Evolutionary conservation across 768 basidiomycete species (phyloP).

Genomic region (Rhizopogon sp.): DNA sequence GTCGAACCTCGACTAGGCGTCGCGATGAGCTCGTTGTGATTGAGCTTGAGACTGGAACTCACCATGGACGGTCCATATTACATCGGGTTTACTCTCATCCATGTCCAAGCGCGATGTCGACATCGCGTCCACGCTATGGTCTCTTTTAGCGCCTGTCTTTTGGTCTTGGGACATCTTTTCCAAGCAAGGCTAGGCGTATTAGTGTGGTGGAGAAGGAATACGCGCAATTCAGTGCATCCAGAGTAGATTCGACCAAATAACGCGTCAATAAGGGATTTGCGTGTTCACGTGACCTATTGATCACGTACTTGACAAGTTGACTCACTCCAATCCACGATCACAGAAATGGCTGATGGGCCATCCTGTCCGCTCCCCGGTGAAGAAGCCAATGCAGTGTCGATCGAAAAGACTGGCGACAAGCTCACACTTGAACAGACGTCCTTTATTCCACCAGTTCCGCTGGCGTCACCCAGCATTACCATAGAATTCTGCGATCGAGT

Average conservation of each 20-base stretch:
- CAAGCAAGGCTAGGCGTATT: background rate
- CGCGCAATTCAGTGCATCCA: constrained; percentile 11
- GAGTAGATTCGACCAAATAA: constrained; percentile 32
- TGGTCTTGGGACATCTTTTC: background rate
- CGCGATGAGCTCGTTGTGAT: background rate
- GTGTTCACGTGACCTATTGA: constrained; percentile 26
- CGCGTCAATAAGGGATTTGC: constrained; percentile 39
- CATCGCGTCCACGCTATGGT: background rate
- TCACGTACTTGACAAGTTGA: background rate
- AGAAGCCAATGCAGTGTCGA: constrained; percentile 12
- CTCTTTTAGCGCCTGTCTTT: background rate
- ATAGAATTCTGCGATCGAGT: constrained; percentile 95
- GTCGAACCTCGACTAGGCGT: constrained; percentile 74
- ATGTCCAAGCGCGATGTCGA: background rate
- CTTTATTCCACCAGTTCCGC: constrained; percentile 50
- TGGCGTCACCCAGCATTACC: constrained; percentile 52
- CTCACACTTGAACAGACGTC: constrained; percentile 40
- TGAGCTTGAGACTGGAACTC: constrained; percentile 8
- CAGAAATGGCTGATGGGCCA: constrained; percentile 10
- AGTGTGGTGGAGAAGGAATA: constrained; percentile 3
- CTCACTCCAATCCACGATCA: constrained; percentile 14
- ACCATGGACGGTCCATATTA: constrained; percentile 68
- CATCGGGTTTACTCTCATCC: background rate
- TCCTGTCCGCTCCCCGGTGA: constrained; percentile 20
- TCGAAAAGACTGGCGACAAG: constrained; percentile 9